A percentile compares a stretch with the other conserved stretches of the same genome.
These are phyloP conservation scores for Sequoiadendron giganteum DNA, from an alignment of 75 land plant species.

Conservation along the genomic window DNA sequence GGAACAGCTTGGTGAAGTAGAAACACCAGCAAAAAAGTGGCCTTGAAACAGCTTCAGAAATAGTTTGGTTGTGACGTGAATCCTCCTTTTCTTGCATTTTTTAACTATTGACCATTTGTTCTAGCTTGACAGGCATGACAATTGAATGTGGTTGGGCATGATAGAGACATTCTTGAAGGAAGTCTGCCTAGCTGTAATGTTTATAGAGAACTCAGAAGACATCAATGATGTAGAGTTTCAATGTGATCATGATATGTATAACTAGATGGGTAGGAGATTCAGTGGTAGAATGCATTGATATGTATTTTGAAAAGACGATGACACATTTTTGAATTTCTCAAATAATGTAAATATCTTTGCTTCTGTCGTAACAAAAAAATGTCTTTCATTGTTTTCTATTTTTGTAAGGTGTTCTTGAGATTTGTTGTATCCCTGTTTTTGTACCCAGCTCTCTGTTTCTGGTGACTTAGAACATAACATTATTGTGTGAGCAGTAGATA, in stretches of 20 bases:
- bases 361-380: too few species aligned
- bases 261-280: background rate
- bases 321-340: background rate
- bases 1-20: background rate
- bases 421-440: background rate
- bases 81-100: too few species aligned
- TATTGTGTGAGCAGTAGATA: background rate
- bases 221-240: background rate
- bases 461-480: background rate
- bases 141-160: too few species aligned
- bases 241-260: background rate
- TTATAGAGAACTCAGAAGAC: background rate
- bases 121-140: too few species aligned
- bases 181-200: background rate
- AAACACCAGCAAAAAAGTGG: background rate
- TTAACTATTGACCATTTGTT: too few species aligned
- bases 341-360: background rate
- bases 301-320: background rate
- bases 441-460: background rate
- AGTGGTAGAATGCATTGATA: background rate
- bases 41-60: background rate
- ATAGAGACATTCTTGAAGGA: background rate
- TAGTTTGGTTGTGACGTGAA: background rate
- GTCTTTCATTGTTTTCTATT: too few species aligned
- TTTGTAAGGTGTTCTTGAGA: background rate